Evolutionary conservation across 2,329 filamentous ascomycete genomes (phyloP), one percentile per base, ranked within the genome.

Genomic region (Xylaria sp.): DNA sequence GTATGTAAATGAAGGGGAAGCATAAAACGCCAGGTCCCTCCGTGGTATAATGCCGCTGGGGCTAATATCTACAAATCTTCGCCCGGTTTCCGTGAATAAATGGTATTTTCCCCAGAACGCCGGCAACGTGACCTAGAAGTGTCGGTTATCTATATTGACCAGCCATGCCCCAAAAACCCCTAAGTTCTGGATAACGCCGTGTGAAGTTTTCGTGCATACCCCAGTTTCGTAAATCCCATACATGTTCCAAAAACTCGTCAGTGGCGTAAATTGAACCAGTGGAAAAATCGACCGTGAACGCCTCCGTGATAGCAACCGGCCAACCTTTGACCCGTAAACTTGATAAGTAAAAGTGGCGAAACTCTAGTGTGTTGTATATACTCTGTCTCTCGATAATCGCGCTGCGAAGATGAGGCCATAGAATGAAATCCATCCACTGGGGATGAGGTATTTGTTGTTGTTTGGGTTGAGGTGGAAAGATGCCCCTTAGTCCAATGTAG

Each of bases 301-400:
- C 74, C 61, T 73, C 70, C 23, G 73, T 63, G 9, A 75, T 73
- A 18, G 73, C 71, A 28, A 70, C 72, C 31, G 78, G 75, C 81
- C 79, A 82, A 52, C 82, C 79, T 55, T 79, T 71, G 59, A 79
- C 69, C 39, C 78, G 78, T 56, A 82, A 63, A 63, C 75, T 78
- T 46, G 73, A 71, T 52, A 73, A 77, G 70, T 82, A 82, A 48
- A 79, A 56, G 63, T 76, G 74, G 50, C 76, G 76, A 52, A 82
- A 82, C 60, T 82, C 80, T 2, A 77, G 75, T 8, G 78, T 82
- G 50, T 76, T 78, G 65, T 83, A 83, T 4, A 76, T 59, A 18
- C 77, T 74, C 65, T 80, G 81, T 25, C 78, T 77, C 56, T 78
- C 73, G 28, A 81, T 80, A 56, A 80, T 74, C 50, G 74, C 76